Percentiles rank a stretch among this genome's conserved stretches.
Conservation (phyloP, 2,329 filamentous ascomycete species). For the Diaporthe australafricana region DNA sequence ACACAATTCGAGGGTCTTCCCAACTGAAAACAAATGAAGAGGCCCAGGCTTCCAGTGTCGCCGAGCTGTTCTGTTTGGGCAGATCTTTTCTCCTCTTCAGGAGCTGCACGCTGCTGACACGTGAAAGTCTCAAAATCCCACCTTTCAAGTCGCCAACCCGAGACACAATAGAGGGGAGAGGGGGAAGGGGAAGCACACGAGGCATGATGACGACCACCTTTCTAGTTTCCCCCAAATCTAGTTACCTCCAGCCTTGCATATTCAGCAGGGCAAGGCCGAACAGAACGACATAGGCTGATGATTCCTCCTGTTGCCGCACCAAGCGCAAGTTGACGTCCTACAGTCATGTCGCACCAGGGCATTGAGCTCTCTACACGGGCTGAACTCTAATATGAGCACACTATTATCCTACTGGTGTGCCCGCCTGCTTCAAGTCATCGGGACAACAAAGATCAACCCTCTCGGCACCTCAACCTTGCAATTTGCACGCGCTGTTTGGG, state of each 20-base stretch:
- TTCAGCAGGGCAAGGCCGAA: not conserved
- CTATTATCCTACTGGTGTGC: not conserved
- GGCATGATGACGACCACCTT: not conserved
- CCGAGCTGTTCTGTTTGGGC: not conserved
- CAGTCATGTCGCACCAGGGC: not conserved
- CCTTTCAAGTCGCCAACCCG: not conserved
- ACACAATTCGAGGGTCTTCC: not conserved
- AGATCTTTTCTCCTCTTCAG: not conserved
- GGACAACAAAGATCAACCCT: not conserved
- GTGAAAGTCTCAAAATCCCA: slow-evolving; percentile 17
- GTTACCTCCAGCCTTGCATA: not conserved
- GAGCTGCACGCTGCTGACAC: slow-evolving; percentile 10
- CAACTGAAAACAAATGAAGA: no score
- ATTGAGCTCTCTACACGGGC: not conserved
- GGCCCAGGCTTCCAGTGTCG: not conserved
- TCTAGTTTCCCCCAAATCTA: not conserved
- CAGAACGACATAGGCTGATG: not conserved
- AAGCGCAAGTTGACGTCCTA: not conserved
- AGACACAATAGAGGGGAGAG: not conserved
- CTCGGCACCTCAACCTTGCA: not conserved
- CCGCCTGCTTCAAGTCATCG: not conserved
- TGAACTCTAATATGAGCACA: not conserved
- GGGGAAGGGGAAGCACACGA: not conserved
- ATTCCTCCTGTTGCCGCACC: slow-evolving; percentile 1
- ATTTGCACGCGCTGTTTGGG: not conserved